Base-by-base conservation (phyloP, 345 rosid species). In the Salix exigua region DNA sequence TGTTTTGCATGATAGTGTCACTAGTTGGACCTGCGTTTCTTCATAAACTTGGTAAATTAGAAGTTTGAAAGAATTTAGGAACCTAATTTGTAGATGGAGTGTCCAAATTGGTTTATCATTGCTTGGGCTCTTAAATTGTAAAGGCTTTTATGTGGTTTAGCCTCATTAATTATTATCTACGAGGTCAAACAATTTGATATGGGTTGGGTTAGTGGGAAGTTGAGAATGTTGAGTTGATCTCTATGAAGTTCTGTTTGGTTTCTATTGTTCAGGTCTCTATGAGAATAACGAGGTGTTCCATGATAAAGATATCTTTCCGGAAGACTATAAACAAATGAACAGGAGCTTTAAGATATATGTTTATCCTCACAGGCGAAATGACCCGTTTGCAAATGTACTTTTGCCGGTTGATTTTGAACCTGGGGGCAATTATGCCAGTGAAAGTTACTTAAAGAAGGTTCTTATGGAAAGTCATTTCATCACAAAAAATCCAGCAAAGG, bases 371-470 rank as follows among this genome's bases (percentile, higher is more conserved):
- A 79, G 73, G 78, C 74, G 4, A 65, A 65, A 73, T 16, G 87
- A 86, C 73, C 89, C 87, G 21, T 88, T 87, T 33, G 81, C 85
- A 40, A 82, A 85, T 75, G 86, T 71, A 7, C 83, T 88, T 53
- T 77, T 84, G 82, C 89, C 91, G 0, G 87, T 83, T 71, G 73
- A 78, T 70, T 81, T 77, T 48, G 88, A 83, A 66, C 89, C 89
- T 17, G 65, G 78, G 23, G 89, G 91, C 63, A 88, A 85, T 73
- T 88, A 87, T 21, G 91, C 89, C 18, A 88, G 91, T 73, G 89
- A 88, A 77, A 87, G 89, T 78, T 88, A 82, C 85, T 85, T 88
- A 66, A 88, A 87, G 84, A 88, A 79, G 83, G 84, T 60, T 73
- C 84, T 88, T 33, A 71, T 79, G 87, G 76, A 79, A 58, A 88